A percentile compares a stretch with the other conserved stretches of the same genome.
phyloP scores from a whole-genome alignment of 257 asterid genomes.

The Gentiana straminea region DNA sequence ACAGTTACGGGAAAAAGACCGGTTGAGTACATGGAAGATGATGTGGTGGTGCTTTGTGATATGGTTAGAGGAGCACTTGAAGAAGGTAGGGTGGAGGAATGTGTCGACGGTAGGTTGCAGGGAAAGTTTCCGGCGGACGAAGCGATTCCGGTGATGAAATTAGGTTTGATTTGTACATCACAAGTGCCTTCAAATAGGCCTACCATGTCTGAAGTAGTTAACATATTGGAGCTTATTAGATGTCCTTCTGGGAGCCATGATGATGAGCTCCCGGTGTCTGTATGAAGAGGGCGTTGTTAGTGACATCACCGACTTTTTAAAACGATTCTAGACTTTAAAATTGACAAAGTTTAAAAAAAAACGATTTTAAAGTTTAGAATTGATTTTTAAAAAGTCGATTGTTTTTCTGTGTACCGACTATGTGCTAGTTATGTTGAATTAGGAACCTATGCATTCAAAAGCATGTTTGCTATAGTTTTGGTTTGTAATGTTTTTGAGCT shows the following conservation, averaged over 20 bases:
- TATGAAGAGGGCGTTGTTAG: no score
- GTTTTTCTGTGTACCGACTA: no score
- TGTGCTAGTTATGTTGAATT: no score
- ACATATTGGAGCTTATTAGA: slow-evolving; percentile 56
- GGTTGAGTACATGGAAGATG: slow-evolving; percentile 80
- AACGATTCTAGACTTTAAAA: no score
- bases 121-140: slow-evolving; percentile 53
- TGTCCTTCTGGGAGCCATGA: slow-evolving; percentile 42
- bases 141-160: slow-evolving; percentile 63
- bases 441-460: no score
- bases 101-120: slow-evolving; percentile 41
- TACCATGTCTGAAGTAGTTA: slow-evolving; percentile 74
- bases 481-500: no score
- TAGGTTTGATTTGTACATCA: slow-evolving; percentile 74
- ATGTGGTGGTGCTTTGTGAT: slow-evolving; percentile 67
- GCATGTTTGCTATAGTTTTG: no score
- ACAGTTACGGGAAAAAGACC: slow-evolving; percentile 67
- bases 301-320: no score
- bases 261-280: slow-evolving; percentile 7
- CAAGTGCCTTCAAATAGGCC: slow-evolving; percentile 85
- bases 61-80: slow-evolving; percentile 70
- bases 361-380: no score
- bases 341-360: no score
- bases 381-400: no score
- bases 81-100: slow-evolving; percentile 58